phyloP scores from a whole-genome alignment of 2,329 filamentous ascomycete species.

The Cadophora sp. region DNA sequence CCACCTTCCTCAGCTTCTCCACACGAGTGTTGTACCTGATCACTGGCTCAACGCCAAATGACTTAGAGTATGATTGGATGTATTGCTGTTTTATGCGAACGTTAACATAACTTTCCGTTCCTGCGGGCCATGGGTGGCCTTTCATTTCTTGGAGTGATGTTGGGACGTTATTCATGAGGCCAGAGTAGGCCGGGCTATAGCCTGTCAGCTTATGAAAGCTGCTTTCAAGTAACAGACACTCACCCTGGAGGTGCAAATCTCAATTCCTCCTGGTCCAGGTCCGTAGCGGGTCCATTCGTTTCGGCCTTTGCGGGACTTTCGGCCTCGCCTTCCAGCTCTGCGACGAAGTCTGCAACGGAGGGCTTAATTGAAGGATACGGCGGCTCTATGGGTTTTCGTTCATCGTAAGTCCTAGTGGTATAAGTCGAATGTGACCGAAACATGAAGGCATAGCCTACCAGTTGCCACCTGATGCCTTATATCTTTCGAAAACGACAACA shows the following conservation, averaged over 20 bases:
- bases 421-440: neutral
- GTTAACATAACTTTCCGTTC: slow-evolving; percentile 38
- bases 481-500: slow-evolving; percentile 61
- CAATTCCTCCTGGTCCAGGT: slow-evolving; percentile 26
- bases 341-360: slow-evolving; percentile 32
- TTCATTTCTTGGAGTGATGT: slow-evolving; percentile 37
- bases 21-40: slow-evolving; percentile 38
- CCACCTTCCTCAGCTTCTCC: slow-evolving; percentile 34
- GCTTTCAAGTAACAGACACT: neutral
- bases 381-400: slow-evolving; percentile 34
- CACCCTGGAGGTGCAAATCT: slow-evolving; percentile 39
- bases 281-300: neutral
- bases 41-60: slow-evolving; percentile 30
- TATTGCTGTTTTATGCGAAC: slow-evolving; percentile 35
- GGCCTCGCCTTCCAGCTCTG: slow-evolving; percentile 15
- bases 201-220: neutral
- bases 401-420: slow-evolving; percentile 36
- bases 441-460: slow-evolving; percentile 47
- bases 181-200: slow-evolving; percentile 36
- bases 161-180: slow-evolving; percentile 39
- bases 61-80: slow-evolving; percentile 31
- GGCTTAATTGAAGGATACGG: slow-evolving; percentile 35
- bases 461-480: slow-evolving; percentile 57
- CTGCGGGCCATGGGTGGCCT: slow-evolving; percentile 36
- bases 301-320: neutral